phyloP scores from a whole-genome alignment of 176 grass and related monocot species.

The Puccinellia tenuiflora region DNA sequence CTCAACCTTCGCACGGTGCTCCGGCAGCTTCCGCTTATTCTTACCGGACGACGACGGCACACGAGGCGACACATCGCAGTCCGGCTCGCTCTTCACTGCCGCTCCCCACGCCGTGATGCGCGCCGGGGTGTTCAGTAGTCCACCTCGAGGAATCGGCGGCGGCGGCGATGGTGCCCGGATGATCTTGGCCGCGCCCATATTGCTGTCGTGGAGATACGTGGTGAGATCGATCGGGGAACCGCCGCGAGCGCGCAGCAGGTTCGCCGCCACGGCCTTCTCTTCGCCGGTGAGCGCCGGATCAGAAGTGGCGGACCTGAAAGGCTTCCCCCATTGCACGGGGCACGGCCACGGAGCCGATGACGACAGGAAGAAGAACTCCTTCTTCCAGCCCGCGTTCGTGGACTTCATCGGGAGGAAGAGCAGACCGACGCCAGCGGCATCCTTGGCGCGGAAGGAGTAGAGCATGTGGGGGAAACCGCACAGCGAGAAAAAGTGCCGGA shows the following conservation, averaged over 20 bases:
- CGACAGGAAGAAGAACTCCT: neutral
- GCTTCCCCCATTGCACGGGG: neutral
- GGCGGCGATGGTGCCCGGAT: neutral
- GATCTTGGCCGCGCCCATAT: neutral
- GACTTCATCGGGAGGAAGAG: neutral
- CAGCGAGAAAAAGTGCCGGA: neutral
- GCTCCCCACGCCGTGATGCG: neutral
- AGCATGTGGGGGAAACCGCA: neutral
- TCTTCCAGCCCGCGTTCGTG: neutral
- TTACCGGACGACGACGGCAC: neutral
- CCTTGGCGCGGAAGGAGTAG: neutral
- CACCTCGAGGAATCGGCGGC: neutral
- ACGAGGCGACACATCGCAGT: neutral
- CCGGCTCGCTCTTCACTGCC: conserved; percentile 6
- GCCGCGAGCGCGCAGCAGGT: neutral
- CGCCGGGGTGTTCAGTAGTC: neutral
- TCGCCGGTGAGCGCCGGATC: neutral
- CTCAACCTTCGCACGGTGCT: neutral
- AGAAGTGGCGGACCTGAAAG: neutral
- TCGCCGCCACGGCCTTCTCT: neutral
- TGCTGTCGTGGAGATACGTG: neutral
- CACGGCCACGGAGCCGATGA: neutral
- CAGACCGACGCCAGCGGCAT: neutral
- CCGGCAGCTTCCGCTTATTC: conserved; percentile 14
- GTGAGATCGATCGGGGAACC: neutral